Percentiles rank a stretch among this genome's conserved stretches.
Evolutionary conservation across 176 grass and related monocot genomes (phyloP).

Genomic region (Zoysia japonica): DNA sequence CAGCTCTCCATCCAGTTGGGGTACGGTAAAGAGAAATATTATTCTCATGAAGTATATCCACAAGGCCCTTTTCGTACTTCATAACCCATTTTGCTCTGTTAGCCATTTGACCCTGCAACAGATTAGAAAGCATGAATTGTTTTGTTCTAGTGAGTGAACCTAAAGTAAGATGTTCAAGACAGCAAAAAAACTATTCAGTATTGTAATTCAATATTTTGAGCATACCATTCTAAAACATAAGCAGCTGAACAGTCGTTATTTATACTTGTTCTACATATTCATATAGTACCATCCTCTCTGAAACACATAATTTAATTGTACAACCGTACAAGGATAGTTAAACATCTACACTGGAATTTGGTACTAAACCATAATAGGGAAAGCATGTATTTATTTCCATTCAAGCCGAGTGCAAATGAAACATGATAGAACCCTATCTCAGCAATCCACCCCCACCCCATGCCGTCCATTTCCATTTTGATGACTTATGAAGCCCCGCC

Average conservation of each 20-base stretch:
- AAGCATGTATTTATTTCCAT: not conserved
- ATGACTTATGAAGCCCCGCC: not conserved
- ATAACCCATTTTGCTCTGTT: slow-evolving; percentile 51
- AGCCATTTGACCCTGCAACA: slow-evolving; percentile 40
- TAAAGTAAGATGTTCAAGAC: slow-evolving; percentile 10
- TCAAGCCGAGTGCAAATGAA: not conserved
- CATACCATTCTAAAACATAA: not conserved
- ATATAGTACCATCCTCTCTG: not conserved
- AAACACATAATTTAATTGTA: not conserved
- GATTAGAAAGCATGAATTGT: slow-evolving; percentile 12
- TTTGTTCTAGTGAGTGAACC: not conserved
- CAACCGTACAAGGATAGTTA: not conserved
- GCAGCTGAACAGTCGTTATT: not conserved
- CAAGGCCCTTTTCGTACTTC: slow-evolving; percentile 55
- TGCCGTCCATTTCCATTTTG: not conserved
- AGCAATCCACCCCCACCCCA: not conserved
- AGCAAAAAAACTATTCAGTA: not conserved
- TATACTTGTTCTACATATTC: not conserved
- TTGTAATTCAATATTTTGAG: slow-evolving; percentile 1
- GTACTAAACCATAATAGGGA: not conserved
- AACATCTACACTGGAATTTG: slow-evolving; percentile 7
- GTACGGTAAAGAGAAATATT: slow-evolving; percentile 46
- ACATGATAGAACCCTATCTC: not conserved
- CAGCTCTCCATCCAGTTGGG: slow-evolving; percentile 48
- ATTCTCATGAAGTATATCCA: slow-evolving; percentile 54